Conservation (phyloP, 2,329 filamentous ascomycete genomes). For the Cladosporium sp. region DNA sequence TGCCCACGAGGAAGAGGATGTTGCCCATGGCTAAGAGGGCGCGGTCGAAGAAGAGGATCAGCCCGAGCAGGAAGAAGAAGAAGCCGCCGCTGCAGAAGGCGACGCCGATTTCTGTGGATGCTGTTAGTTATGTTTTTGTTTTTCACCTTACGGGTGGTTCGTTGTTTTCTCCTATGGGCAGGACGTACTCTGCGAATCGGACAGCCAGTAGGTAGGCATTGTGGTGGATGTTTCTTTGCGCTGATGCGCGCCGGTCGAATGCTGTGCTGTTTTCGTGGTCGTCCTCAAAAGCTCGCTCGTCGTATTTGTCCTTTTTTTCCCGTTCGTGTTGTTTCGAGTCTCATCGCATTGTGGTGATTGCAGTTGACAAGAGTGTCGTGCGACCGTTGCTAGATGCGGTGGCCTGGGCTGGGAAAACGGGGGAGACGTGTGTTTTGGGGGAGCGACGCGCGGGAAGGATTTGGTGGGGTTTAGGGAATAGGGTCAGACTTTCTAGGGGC, state of each 20-base stretch:
- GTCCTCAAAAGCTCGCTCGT: too few relatives aligned
- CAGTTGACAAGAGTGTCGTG: not conserved
- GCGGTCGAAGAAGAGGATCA: conserved; percentile 96
- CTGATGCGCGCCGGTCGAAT: not conserved
- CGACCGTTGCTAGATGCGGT: not conserved
- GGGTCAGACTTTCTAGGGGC: not conserved
- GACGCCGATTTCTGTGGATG: conserved; percentile 76
- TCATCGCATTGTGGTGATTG: not conserved
- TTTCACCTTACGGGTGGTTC: too few relatives aligned
- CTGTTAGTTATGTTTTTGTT: conserved; percentile 24
- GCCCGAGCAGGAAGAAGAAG: conserved; percentile 90
- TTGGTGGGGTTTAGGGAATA: not conserved
- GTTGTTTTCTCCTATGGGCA: too few relatives aligned
- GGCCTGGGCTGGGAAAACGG: not conserved
- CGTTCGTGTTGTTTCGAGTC: too few relatives aligned
- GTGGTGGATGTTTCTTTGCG: conserved; percentile 27
- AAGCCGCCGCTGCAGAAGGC: conserved; percentile 96
- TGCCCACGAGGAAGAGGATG: conserved; percentile 94
- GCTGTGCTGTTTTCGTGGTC: too few relatives aligned
- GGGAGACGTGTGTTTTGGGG: not conserved
- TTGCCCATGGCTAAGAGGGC: conserved; percentile 99
- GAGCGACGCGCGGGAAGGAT: not conserved
- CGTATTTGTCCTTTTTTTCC: not conserved
- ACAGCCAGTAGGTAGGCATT: conserved; percentile 93
- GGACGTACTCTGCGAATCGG: conserved; percentile 92